These are phyloP conservation scores for Skeletonema marinoi DNA, from an alignment of 108 stramenopile genomes.

Conservation along the genomic window DNA sequence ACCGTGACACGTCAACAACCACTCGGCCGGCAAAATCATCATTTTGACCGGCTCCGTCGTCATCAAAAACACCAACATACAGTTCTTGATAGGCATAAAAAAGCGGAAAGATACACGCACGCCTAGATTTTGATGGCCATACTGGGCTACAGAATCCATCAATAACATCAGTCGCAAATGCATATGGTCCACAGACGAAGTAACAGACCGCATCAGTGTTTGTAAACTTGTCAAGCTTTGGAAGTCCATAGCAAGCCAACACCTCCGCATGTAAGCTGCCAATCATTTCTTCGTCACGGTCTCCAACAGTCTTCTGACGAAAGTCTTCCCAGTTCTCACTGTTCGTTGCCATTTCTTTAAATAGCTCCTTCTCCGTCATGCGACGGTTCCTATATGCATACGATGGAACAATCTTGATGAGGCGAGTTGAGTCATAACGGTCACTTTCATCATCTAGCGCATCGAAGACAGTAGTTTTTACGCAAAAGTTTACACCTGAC, in stretches of 20 bases:
- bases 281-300: slow-evolving; percentile 50
- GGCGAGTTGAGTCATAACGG: slow-evolving; percentile 12
- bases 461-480: neutral
- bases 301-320: slow-evolving; percentile 42
- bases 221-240: slow-evolving; percentile 56
- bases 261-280: slow-evolving; percentile 66
- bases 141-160: slow-evolving; percentile 49
- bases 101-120: slow-evolving; percentile 75
- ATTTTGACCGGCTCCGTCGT: slow-evolving; percentile 56
- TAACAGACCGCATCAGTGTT: slow-evolving; percentile 74
- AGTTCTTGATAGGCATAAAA: slow-evolving; percentile 66
- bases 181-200: slow-evolving; percentile 70
- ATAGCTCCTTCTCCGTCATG: slow-evolving; percentile 63
- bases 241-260: slow-evolving; percentile 64
- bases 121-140: slow-evolving; percentile 61
- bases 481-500: slow-evolving; percentile 5
- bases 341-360: slow-evolving; percentile 53
- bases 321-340: slow-evolving; percentile 47
- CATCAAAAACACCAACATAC: slow-evolving; percentile 73
- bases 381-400: slow-evolving; percentile 71
- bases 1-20: slow-evolving; percentile 54
- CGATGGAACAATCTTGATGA: slow-evolving; percentile 38
- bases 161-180: slow-evolving; percentile 78
- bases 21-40: slow-evolving; percentile 81
- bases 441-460: neutral